Base-by-base conservation (phyloP, 2,329 filamentous ascomycete genomes). In the Ophiostoma sp. region DNA sequence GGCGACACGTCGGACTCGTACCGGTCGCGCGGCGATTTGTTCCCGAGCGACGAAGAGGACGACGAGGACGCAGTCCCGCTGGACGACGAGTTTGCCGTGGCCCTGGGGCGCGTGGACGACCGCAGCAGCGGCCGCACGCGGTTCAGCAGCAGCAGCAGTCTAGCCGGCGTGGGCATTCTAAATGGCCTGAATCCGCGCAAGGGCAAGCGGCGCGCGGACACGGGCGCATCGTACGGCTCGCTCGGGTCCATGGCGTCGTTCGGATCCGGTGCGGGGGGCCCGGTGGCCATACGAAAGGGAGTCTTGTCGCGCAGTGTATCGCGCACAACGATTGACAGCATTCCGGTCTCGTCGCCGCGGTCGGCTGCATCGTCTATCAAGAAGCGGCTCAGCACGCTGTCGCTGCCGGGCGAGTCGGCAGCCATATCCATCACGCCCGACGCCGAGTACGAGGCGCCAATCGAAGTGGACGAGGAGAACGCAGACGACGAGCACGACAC, bases 61-160 rank as follows among this genome's bases (percentile, higher is more conserved):
- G 93, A 96, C 73, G 94, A 96, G 78, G 94, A 98, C 79, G 94
- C 94, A 0, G 87, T 97, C n/a, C 92, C 93, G 15, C 81, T 98
- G 23, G 92, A 94, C 75, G 94, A 97, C 77, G 94, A 97, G 76
- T 96, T 98, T 75, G 92, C 93, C 2, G 89, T 96, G 77, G 88
- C 89, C 3, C 83, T 97, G 72, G 89, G 93, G 72, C 87, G 90
- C 68, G 87, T 90, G 74, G 93, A 95, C n/a, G 93, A 95, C 76
- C 85, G 86, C 65, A 89, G 89, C 74, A 93, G 90, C 75, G 87
- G 85, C 65, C 90, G 85, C 73, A 88, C 85, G 31, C 80, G 80
- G 72, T 86, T 84, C 72, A 88, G 84, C 74, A 73, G 71, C 70
- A 74, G 73, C 70, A 73, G 72, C 72, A 74, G 72, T n/a, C 64